Percentiles rank a stretch among this genome's conserved stretches.
Conservation (phyloP, 176 grass and related monocot genomes). For the Eleusine indica region DNA sequence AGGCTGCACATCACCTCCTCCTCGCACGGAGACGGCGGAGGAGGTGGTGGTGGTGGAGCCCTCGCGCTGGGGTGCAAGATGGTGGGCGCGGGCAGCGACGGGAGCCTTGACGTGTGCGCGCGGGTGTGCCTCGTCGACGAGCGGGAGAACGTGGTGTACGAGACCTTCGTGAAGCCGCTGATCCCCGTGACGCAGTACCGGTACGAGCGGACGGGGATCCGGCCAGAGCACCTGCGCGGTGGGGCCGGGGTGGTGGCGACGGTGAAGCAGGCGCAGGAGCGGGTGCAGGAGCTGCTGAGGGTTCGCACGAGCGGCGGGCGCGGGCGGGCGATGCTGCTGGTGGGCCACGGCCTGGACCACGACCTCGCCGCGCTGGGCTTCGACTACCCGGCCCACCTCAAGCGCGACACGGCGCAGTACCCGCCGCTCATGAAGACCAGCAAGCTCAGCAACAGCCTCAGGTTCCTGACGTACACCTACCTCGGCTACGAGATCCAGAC, state of each 20-base stretch:
- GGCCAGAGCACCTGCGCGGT: slow-evolving; percentile 63
- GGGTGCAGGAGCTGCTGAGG: slow-evolving; percentile 67
- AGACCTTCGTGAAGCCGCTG: slow-evolving; percentile 63
- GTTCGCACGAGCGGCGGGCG: slow-evolving; percentile 18
- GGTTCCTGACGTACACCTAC: slow-evolving; percentile 64
- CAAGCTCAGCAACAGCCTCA: slow-evolving; percentile 80
- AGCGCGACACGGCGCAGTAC: slow-evolving; percentile 78
- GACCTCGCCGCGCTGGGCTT: slow-evolving; percentile 67
- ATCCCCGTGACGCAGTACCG: slow-evolving; percentile 76
- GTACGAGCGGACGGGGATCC: slow-evolving; percentile 75
- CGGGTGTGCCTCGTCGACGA: slow-evolving; percentile 78
- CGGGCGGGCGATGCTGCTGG: slow-evolving; percentile 44
- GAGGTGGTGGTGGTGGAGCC: slow-evolving; percentile 13
- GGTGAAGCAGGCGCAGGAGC: slow-evolving; percentile 51
- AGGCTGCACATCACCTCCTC: neutral
- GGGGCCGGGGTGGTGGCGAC: neutral
- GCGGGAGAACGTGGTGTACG: slow-evolving; percentile 53
- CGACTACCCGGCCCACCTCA: slow-evolving; percentile 63
- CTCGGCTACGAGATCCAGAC: slow-evolving; percentile 60
- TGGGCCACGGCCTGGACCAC: slow-evolving; percentile 75
- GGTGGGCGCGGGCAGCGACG: slow-evolving; percentile 83
- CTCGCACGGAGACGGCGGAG: neutral
- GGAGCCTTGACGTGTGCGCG: slow-evolving; percentile 64
- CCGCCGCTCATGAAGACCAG: slow-evolving; percentile 95
- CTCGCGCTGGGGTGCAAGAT: slow-evolving; percentile 84